Evolutionary conservation across 768 basidiomycete genomes (phyloP).

Genomic region (Collybia sordida): DNA sequence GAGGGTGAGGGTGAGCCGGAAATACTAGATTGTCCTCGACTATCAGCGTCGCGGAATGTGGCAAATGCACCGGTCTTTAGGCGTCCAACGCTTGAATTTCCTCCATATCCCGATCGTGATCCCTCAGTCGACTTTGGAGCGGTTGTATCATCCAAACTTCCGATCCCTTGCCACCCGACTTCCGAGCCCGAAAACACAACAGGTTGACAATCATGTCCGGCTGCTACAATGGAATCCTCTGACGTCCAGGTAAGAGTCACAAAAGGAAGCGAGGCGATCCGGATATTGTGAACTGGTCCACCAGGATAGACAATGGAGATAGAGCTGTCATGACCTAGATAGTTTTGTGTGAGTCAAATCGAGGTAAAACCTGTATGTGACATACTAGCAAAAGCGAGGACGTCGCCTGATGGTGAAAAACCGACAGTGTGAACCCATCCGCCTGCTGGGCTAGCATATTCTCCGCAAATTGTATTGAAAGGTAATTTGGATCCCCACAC

Average conservation of each 20-base stretch:
- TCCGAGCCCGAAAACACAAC: conserved; percentile 77
- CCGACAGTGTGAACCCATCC: conserved; percentile 97
- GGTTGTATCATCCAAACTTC: conserved; percentile 84
- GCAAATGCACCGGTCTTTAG: conserved; percentile 94
- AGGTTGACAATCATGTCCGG: conserved; percentile 98
- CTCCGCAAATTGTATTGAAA: conserved; percentile 96
- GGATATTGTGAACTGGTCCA: conserved; percentile 75
- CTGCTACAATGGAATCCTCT: conserved; percentile 82
- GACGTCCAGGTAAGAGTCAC: conserved; percentile 85
- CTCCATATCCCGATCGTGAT: conserved; percentile 45
- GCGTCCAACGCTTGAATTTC: conserved; percentile 56
- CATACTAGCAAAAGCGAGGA: conserved; percentile 86
- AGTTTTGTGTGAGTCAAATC: conserved; percentile 1
- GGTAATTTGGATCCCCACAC: conserved; percentile 99
- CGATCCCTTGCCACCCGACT: conserved; percentile 75
- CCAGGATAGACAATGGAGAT: conserved; percentile 91
- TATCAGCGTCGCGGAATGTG: conserved; percentile 90
- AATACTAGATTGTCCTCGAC: conserved; percentile 53
- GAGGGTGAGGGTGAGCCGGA: conserved; percentile 23
- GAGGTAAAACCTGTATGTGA: neutral
- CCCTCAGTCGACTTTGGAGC: conserved; percentile 42
- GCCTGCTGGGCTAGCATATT: conserved; percentile 84
- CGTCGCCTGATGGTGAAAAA: conserved; percentile 96
- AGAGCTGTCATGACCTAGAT: conserved; percentile 91
- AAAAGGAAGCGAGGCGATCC: conserved; percentile 76